A percentile compares a stretch with the other conserved stretches of the same genome.
phyloP scores from a whole-genome alignment of 2,329 filamentous ascomycete species.

The Aspergillus awamori region DNA sequence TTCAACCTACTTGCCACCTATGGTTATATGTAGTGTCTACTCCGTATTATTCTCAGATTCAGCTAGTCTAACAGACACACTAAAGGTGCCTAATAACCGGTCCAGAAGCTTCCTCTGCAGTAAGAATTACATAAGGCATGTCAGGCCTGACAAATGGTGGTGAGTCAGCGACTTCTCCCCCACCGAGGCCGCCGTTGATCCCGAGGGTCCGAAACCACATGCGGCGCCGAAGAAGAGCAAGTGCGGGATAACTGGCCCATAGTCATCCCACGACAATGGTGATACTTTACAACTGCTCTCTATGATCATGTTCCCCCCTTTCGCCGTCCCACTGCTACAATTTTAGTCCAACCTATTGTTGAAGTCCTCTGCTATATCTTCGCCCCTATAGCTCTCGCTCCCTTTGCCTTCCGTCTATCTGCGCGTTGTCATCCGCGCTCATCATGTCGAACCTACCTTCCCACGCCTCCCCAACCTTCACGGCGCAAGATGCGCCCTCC shows the following conservation, averaged over 20 bases:
- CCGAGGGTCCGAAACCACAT: conserved; percentile 22
- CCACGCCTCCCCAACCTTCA: conserved; percentile 55
- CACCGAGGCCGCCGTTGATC: conserved; percentile 19
- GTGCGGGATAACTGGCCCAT: conserved; percentile 5
- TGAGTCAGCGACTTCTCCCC: conserved; percentile 23
- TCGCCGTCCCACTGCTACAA: background rate
- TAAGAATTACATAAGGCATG: conserved; percentile 3
- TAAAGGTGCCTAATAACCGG: background rate
- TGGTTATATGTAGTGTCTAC: too few species aligned
- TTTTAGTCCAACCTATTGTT: background rate
- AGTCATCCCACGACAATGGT: background rate
- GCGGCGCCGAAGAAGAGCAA: conserved; percentile 13
- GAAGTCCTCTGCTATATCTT: background rate
- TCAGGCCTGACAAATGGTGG: conserved; percentile 18
- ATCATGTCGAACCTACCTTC: conserved; percentile 60
- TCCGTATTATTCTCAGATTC: too few species aligned
- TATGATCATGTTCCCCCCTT: background rate
- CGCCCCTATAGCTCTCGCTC: background rate
- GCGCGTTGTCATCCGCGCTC: conserved; percentile 19
- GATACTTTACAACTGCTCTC: background rate
- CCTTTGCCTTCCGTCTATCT: conserved; percentile 12
- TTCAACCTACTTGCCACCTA: background rate
- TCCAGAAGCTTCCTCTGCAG: background rate
- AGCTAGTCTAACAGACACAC: too few species aligned
- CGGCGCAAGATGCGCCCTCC: conserved; percentile 40